Conservation (phyloP, 2,329 filamentous ascomycete genomes). For the Epichloe hybrida region DNA sequence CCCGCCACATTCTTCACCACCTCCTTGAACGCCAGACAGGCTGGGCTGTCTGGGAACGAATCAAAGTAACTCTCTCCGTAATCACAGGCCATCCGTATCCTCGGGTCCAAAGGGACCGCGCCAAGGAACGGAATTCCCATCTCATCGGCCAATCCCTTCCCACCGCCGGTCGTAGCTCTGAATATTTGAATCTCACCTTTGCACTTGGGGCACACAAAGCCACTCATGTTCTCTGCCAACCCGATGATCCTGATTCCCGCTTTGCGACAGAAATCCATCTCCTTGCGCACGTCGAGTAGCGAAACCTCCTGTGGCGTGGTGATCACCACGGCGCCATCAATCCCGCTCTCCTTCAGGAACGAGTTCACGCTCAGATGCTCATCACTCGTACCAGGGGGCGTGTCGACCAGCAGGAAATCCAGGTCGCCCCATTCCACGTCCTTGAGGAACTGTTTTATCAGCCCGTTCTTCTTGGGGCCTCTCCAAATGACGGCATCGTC, state of each 20-base stretch:
- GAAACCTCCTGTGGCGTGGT: slow-evolving; percentile 93
- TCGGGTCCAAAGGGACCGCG: slow-evolving; percentile 77
- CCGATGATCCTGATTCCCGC: slow-evolving; percentile 81
- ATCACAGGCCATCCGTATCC: slow-evolving; percentile 93
- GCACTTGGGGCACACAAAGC: slow-evolving; percentile 91
- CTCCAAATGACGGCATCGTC: slow-evolving; percentile 97
- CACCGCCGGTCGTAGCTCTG: slow-evolving; percentile 80
- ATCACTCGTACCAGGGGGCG: slow-evolving; percentile 91
- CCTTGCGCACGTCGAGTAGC: slow-evolving; percentile 85
- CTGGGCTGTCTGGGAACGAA: slow-evolving; percentile 82
- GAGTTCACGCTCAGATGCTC: slow-evolving; percentile 92
- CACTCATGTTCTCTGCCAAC: slow-evolving; percentile 94
- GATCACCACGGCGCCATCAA: slow-evolving; percentile 85
- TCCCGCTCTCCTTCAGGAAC: slow-evolving; percentile 78
- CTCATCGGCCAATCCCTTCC: slow-evolving; percentile 64
- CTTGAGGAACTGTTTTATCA: slow-evolving; percentile 96
- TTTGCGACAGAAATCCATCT: slow-evolving; percentile 95
- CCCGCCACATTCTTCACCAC: slow-evolving; percentile 64
- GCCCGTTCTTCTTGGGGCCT: slow-evolving; percentile 93
- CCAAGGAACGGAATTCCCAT: slow-evolving; percentile 82
- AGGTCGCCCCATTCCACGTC: slow-evolving; percentile 96
- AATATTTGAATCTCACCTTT: slow-evolving; percentile 76
- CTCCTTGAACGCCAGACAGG: slow-evolving; percentile 64
- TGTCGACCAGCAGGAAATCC: slow-evolving; percentile 88
- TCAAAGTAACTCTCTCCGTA: slow-evolving; percentile 97